phyloP scores from a whole-genome alignment of 306 rosid genomes.

The Vachellia collinsii region DNA sequence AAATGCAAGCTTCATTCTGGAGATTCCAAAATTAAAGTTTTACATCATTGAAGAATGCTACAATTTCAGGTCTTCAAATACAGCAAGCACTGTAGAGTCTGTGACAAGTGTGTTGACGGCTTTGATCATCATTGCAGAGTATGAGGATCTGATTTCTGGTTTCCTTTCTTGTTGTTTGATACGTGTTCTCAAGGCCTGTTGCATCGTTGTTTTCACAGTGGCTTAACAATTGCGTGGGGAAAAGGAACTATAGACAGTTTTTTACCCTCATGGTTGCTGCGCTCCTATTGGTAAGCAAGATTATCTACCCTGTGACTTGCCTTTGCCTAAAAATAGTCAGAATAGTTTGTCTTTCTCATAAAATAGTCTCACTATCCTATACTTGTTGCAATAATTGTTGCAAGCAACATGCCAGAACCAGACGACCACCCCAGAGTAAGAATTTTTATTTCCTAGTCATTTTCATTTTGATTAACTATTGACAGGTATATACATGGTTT shows the following conservation, averaged over 20 bases:
- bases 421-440: constrained; percentile 50
- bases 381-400: constrained; percentile 22
- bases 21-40: constrained; percentile 12
- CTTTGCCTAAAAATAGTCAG: constrained; percentile 17
- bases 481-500: constrained; percentile 71
- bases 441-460: constrained; percentile 54
- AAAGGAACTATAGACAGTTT: constrained; percentile 75
- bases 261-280: constrained; percentile 83
- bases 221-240: constrained; percentile 93
- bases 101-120: constrained; percentile 85
- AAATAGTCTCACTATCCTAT: constrained; percentile 10
- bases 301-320: constrained; percentile 25
- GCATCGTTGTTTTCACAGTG: constrained; percentile 57
- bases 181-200: constrained; percentile 30
- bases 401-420: constrained; percentile 43
- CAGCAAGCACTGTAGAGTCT: constrained; percentile 91
- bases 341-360: constrained; percentile 8
- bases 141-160: constrained; percentile 35
- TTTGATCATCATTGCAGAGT: constrained; percentile 98
- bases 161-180: constrained; percentile 8
- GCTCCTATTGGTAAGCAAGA: constrained; percentile 83
- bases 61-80: constrained; percentile 74
- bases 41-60: constrained; percentile 25
- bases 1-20: not conserved
- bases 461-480: constrained; percentile 61